Evolutionary conservation across 1,284 basidiomycete species (phyloP).

Genomic region (Apiotrichum montevideense): DNA sequence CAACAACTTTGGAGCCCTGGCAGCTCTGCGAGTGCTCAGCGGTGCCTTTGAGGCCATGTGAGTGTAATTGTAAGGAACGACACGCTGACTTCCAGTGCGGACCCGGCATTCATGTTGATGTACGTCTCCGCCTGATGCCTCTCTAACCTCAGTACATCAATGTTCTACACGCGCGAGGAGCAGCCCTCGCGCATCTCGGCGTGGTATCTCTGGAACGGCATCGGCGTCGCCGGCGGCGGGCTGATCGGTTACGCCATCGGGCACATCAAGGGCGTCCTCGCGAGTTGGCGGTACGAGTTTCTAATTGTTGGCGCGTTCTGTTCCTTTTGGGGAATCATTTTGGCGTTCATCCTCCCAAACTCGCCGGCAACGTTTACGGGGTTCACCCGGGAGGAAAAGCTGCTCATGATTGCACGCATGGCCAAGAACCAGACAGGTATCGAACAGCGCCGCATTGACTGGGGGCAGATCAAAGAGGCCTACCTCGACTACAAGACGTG

Average conservation of each 20-base stretch:
- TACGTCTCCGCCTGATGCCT: slow-evolving; percentile 16
- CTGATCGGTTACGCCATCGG: slow-evolving; percentile 25
- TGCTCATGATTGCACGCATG: slow-evolving; percentile 47
- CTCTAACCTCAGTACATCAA: slow-evolving; percentile 30
- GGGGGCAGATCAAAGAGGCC: slow-evolving; percentile 47
- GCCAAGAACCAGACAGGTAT: slow-evolving; percentile 47
- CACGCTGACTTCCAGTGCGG: slow-evolving; percentile 21
- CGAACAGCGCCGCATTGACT: slow-evolving; percentile 46
- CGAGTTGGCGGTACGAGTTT: slow-evolving; percentile 47
- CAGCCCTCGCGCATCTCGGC: slow-evolving; percentile 41
- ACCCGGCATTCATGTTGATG: slow-evolving; percentile 27
- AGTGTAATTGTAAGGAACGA: too few relatives aligned
- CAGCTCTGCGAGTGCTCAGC: slow-evolving; percentile 49
- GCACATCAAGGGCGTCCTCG: slow-evolving; percentile 40
- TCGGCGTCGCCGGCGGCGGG: slow-evolving; percentile 43
- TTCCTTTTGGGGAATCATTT: slow-evolving; percentile 37
- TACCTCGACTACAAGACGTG: slow-evolving; percentile 26
- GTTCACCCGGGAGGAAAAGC: slow-evolving; percentile 46
- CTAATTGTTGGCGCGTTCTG: slow-evolving; percentile 44
- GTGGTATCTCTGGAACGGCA: slow-evolving; percentile 45
- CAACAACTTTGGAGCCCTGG: slow-evolving; percentile 48
- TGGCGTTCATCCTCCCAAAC: slow-evolving; percentile 35
- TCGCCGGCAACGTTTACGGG: slow-evolving; percentile 38
- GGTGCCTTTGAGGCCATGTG: slow-evolving; percentile 48
- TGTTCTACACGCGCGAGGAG: slow-evolving; percentile 43